phyloP scores from a whole-genome alignment of 2,329 filamentous ascomycete species.

The Endocalyx cinctus region DNA sequence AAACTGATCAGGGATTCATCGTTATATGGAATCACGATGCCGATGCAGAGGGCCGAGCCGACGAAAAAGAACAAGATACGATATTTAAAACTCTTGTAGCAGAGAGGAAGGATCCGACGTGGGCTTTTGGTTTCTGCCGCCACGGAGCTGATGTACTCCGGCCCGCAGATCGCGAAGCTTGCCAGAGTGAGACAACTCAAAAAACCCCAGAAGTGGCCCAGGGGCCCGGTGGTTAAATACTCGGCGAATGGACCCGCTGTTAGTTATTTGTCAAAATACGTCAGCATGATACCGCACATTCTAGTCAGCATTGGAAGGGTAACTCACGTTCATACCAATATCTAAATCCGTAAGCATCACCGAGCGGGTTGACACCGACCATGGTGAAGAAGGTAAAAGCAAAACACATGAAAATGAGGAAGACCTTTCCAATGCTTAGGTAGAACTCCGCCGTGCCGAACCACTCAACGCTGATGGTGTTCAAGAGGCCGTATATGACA shows the following conservation, averaged over 20 bases:
- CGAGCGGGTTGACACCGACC: slow-evolving; percentile 37
- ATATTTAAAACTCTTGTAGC: slow-evolving; percentile 59
- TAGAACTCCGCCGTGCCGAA: slow-evolving; percentile 44
- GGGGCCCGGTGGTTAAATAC: too few species aligned
- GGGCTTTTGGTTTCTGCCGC: slow-evolving; percentile 48
- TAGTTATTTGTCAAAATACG: too few species aligned
- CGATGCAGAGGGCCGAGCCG: slow-evolving; percentile 54
- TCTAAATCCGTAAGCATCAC: slow-evolving; percentile 30
- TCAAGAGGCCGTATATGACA: slow-evolving; percentile 31
- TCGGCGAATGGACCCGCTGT: too few species aligned
- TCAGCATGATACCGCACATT: too few species aligned
- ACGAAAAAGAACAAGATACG: slow-evolving; percentile 60
- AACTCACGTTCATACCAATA: slow-evolving; percentile 40
- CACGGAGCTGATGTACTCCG: slow-evolving; percentile 48
- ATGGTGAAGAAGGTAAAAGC: slow-evolving; percentile 39
- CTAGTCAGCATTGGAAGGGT: too few species aligned
- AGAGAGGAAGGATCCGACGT: slow-evolving; percentile 49
- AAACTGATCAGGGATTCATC: slow-evolving; percentile 51
- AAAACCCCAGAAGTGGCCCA: slow-evolving; percentile 56
- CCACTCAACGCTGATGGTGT: slow-evolving; percentile 35
- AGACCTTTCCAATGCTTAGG: slow-evolving; percentile 36
- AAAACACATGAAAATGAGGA: slow-evolving; percentile 26
- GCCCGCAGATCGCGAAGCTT: slow-evolving; percentile 48
- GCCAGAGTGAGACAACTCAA: slow-evolving; percentile 55
- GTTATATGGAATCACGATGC: slow-evolving; percentile 55